phyloP scores from a whole-genome alignment of 2,329 filamentous ascomycete species.

The Salinomyces thailandicus region DNA sequence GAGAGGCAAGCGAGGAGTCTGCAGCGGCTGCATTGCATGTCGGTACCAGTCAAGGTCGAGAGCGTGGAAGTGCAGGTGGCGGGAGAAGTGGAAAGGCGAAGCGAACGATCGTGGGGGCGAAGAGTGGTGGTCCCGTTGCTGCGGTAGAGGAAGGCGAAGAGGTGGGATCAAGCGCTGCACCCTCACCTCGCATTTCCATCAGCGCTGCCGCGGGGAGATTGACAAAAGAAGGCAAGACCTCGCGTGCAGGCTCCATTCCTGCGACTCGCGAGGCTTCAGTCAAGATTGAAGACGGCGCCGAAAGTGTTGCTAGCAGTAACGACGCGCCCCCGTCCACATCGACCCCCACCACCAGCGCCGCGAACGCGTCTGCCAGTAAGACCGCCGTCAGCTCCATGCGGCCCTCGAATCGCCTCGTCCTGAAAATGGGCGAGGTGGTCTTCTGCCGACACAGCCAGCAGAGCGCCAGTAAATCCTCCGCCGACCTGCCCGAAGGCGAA shows the following conservation, averaged over 20 bases:
- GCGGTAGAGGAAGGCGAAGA: conserved; percentile 14
- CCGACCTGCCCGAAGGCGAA: conserved; percentile 34
- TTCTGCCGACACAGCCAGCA: conserved; percentile 38
- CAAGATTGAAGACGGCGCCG: conserved; percentile 39
- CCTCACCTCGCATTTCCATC: conserved; percentile 23
- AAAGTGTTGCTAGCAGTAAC: conserved; percentile 32
- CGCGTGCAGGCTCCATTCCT: conserved; percentile 33
- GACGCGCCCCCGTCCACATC: conserved; percentile 28
- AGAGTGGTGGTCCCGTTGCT: conserved; percentile 13
- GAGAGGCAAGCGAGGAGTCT: conserved; percentile 35
- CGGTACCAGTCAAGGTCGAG: conserved; percentile 16
- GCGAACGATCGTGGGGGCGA: conserved; percentile 14
- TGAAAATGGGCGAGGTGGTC: conserved; percentile 36
- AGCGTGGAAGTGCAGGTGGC: neutral
- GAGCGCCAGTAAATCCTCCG: conserved; percentile 19
- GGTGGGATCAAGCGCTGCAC: conserved; percentile 22
- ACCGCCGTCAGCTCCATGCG: conserved; percentile 9
- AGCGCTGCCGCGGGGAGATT: conserved; percentile 14
- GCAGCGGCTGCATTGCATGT: conserved; percentile 16
- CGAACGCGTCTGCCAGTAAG: conserved; percentile 19
- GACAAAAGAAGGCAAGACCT: conserved; percentile 25
- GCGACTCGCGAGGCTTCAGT: conserved; percentile 39
- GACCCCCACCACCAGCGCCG: conserved; percentile 6
- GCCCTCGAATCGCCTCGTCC: conserved; percentile 21
- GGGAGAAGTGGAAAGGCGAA: conserved; percentile 4